These are phyloP conservation scores for Talaromyces sp. DNA, from an alignment of 2,329 filamentous ascomycete species.

Conservation along the genomic window DNA sequence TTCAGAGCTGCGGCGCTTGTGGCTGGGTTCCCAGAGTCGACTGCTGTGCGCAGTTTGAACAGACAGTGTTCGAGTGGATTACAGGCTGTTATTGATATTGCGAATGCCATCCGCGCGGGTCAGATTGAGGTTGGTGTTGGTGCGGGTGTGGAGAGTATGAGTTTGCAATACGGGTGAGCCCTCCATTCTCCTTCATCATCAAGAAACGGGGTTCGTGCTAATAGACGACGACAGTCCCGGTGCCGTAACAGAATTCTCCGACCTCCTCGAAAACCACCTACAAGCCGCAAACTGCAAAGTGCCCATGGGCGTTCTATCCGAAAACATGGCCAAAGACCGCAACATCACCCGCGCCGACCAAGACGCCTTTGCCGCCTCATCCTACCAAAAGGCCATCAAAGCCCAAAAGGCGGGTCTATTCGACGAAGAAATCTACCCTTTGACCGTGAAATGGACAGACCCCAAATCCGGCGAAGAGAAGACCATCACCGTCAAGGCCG, in stretches of 20 bases:
- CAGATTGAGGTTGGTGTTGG: constrained; percentile 96
- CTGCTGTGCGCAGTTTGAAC: constrained; percentile 86
- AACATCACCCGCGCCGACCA: constrained; percentile 68
- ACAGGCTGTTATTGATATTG: constrained; percentile 89
- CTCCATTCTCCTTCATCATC: not conserved
- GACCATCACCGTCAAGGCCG: constrained; percentile 75
- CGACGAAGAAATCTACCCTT: constrained; percentile 81
- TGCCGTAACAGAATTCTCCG: constrained; percentile 90
- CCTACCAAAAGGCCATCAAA: constrained; percentile 83
- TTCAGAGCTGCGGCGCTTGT: constrained; percentile 89
- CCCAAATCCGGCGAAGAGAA: constrained; percentile 84
- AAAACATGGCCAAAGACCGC: constrained; percentile 89
- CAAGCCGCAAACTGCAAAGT: constrained; percentile 96
- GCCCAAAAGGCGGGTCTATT: constrained; percentile 90
- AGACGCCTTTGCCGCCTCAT: constrained; percentile 89
- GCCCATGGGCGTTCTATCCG: constrained; percentile 89
- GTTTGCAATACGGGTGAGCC: constrained; percentile 76
- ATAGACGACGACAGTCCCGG: constrained; percentile 53
- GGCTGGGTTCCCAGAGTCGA: constrained; percentile 81
- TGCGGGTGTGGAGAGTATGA: constrained; percentile 97
- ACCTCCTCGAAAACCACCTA: constrained; percentile 74
- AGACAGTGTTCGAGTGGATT: constrained; percentile 91
- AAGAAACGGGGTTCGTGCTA: not conserved
- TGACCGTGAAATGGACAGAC: constrained; percentile 84
- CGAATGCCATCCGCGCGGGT: constrained; percentile 82